These are phyloP conservation scores for Ganoderma resinaceum DNA, from an alignment of 1,284 basidiomycete genomes.

Conservation along the genomic window DNA sequence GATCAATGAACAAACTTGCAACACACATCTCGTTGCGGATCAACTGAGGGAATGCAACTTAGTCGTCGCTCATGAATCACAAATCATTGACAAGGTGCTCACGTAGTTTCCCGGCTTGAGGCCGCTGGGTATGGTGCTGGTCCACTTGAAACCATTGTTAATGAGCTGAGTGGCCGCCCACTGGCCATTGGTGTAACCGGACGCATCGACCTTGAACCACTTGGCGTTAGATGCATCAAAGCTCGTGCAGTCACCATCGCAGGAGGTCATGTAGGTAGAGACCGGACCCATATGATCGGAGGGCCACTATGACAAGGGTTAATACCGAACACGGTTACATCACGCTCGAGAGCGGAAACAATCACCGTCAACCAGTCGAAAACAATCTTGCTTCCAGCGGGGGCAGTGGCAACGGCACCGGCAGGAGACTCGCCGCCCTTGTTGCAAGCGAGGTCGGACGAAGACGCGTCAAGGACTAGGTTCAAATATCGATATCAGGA, in stretches of 20 bases:
- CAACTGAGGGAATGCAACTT: conserved; percentile 33
- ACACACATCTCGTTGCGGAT: conserved; percentile 45
- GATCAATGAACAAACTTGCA: background rate
- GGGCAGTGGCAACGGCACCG: conserved; percentile 31
- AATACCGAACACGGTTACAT: background rate
- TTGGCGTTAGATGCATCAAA: conserved; percentile 43
- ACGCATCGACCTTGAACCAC: conserved; percentile 49
- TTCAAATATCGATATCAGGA: background rate
- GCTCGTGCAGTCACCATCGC: conserved; percentile 44
- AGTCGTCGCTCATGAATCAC: background rate
- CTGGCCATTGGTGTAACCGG: conserved; percentile 42
- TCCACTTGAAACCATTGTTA: conserved; percentile 38
- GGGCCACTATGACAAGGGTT: conserved; percentile 20
- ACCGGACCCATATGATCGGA: conserved; percentile 44
- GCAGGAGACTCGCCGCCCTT: conserved; percentile 38
- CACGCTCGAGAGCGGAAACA: background rate
- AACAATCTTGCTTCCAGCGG: conserved; percentile 39
- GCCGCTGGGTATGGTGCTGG: conserved; percentile 42
- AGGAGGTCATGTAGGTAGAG: conserved; percentile 47
- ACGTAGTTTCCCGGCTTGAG: conserved; percentile 48
- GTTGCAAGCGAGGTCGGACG: conserved; percentile 41
- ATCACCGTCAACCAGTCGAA: conserved; percentile 40
- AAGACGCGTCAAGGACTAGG: conserved; percentile 36
- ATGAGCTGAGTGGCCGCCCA: conserved; percentile 44
- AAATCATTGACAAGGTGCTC: conserved; percentile 16